Base-by-base conservation (phyloP, 2,329 filamentous ascomycete species). In the Paracoccidioides brasiliensis region DNA sequence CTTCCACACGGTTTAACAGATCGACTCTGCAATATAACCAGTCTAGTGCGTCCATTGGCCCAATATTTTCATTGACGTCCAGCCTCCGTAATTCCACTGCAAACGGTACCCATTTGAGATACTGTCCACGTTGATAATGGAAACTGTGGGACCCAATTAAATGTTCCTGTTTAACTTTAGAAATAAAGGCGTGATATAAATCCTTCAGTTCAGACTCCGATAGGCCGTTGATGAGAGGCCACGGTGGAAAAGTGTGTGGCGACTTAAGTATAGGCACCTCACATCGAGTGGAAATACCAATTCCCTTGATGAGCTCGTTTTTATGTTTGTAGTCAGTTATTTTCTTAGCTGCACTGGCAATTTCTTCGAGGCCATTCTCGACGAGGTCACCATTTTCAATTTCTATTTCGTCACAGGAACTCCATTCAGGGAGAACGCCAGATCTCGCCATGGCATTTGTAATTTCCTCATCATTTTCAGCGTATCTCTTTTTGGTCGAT, bases 201-300 rank as follows among this genome's bases (percentile, higher is more conserved):
- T 6, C 7, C 12, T 32, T n/a, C 37, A 42, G 5, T 15, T 42
- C 50, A 15, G 50, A 5, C 6, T 41, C 14, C 6, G 50, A 35
- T 33, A 43, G 10, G 5, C 14, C 22, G 4, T 5, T 7, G 10
- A 37, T 9, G 81, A 60, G 3, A 67, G 70, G 59, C 80, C 80
- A 82, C 0, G 78, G 78, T 3, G 75, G 66, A 5, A 63, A 57
- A 9, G 72, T 69, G 14, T 67, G 59, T 0, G 69, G 65, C 40
- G 75, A 72, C 33, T 76, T 74, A 57, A 82, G 64, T 0, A 66
- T 33, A 0, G 78, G 78, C 4, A 80, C 70, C n/a, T 71, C 61
- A 0, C 80, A 71, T 42, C 78, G 71, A 52, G 70, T 68, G 3
- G 70, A 76, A 0, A 76, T 60, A 57, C 78, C 76, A 9, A 71